Evolutionary conservation across 768 basidiomycete species (phyloP).

Genomic region (Mycena indigotica): DNA sequence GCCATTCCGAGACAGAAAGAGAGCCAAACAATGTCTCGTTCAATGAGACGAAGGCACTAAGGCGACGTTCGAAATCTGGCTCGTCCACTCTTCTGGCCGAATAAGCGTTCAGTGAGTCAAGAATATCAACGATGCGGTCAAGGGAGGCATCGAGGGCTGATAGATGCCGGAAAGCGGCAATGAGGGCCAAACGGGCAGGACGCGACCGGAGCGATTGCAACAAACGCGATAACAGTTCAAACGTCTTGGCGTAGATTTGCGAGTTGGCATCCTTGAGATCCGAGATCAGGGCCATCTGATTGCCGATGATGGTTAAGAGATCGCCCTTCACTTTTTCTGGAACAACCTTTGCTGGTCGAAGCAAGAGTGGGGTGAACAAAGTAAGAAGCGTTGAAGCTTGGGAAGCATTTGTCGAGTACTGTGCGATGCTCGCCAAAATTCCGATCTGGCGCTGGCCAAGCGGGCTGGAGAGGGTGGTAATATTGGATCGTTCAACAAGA

Average conservation of each 20-base stretch:
- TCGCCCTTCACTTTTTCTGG: slow-evolving; percentile 87
- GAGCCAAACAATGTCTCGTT: slow-evolving; percentile 65
- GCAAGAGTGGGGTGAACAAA: slow-evolving; percentile 79
- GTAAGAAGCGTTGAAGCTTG: slow-evolving; percentile 75
- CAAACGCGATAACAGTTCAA: slow-evolving; percentile 68
- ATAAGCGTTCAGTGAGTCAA: slow-evolving; percentile 81
- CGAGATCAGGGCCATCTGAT: slow-evolving; percentile 66
- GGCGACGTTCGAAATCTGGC: slow-evolving; percentile 87
- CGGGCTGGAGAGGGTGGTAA: slow-evolving; percentile 53
- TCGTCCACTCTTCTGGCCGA: slow-evolving; percentile 83
- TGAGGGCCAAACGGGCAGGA: slow-evolving; percentile 67
- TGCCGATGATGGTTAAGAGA: slow-evolving; percentile 69
- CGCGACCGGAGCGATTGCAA: slow-evolving; percentile 79
- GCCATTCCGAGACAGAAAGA: slow-evolving; percentile 67
- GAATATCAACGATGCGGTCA: slow-evolving; percentile 49
- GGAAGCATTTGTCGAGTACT: slow-evolving; percentile 63
- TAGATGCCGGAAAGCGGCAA: slow-evolving; percentile 61
- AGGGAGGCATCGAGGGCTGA: slow-evolving; percentile 51
- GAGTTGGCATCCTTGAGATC: slow-evolving; percentile 54
- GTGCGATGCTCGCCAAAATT: slow-evolving; percentile 79
- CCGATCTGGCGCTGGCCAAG: slow-evolving; percentile 80
- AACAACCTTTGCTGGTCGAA: slow-evolving; percentile 72
- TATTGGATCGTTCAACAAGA: slow-evolving; percentile 61
- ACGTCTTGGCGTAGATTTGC: slow-evolving; percentile 52
- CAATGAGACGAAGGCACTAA: slow-evolving; percentile 71